phyloP scores from a whole-genome alignment of 805 yeast genomes.

The Teunomyces funiuensis region DNA sequence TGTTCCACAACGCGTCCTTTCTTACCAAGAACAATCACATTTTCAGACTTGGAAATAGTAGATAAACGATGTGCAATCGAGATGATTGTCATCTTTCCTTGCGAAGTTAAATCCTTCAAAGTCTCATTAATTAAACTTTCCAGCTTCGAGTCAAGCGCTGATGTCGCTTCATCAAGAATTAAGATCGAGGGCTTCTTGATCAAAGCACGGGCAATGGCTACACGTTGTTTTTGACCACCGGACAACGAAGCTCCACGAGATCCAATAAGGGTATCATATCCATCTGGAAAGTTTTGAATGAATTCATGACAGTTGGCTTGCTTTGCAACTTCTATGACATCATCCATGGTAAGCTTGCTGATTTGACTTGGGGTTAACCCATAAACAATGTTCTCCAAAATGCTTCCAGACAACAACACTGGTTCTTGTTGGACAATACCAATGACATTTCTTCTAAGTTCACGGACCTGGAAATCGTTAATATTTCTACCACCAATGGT shows the following conservation, averaged over 20 bases:
- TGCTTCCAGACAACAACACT: slow-evolving; percentile 53
- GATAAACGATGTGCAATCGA: slow-evolving; percentile 47
- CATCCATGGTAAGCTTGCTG: slow-evolving; percentile 37
- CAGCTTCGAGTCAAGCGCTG: slow-evolving; percentile 56
- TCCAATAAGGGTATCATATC: slow-evolving; percentile 58
- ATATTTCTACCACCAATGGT: slow-evolving; percentile 53
- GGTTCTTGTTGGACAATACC: slow-evolving; percentile 68
- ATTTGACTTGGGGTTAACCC: slow-evolving; percentile 44
- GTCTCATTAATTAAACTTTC: slow-evolving; percentile 48
- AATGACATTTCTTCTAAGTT: slow-evolving; percentile 47
- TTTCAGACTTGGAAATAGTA: slow-evolving; percentile 45
- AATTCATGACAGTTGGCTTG: slow-evolving; percentile 63
- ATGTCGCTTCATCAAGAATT: slow-evolving; percentile 69
- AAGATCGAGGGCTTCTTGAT: slow-evolving; percentile 64
- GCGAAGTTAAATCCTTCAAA: slow-evolving; percentile 33
- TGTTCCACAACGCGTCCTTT: slow-evolving; percentile 41
- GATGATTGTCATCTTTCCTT: slow-evolving; percentile 43
- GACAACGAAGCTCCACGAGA: slow-evolving; percentile 58
- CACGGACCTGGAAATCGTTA: slow-evolving; percentile 46
- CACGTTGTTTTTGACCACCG: slow-evolving; percentile 77
- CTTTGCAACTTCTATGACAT: slow-evolving; percentile 42
- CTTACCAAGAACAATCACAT: slow-evolving; percentile 43
- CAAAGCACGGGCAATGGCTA: slow-evolving; percentile 74
- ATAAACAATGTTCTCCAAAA: slow-evolving; percentile 55
- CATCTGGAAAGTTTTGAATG: slow-evolving; percentile 55